Evolutionary conservation across 768 basidiomycete species (phyloP).

Genomic region (Gymnopilus dilepis): DNA sequence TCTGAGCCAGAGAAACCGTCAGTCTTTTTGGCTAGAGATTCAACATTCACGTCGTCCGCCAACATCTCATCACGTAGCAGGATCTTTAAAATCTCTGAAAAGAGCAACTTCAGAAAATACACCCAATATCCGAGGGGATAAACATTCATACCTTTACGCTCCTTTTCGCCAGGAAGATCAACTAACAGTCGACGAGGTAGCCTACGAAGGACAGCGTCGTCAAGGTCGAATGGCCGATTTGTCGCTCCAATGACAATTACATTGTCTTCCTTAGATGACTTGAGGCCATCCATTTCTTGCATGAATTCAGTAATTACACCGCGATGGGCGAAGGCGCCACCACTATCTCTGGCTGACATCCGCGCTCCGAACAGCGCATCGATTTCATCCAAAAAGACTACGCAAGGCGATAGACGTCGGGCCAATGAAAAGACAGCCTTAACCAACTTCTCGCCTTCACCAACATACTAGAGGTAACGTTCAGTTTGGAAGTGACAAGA

Average conservation of each 20-base stretch:
- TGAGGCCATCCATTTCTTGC: constrained; percentile 96
- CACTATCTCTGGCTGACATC: constrained; percentile 74
- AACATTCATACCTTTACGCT: constrained; percentile 75
- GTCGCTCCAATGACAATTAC: constrained; percentile 95
- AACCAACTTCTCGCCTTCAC: constrained; percentile 90
- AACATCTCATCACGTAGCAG: constrained; percentile 82
- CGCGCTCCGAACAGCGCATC: constrained; percentile 93
- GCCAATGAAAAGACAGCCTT: constrained; percentile 89
- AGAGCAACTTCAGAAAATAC: constrained; percentile 3
- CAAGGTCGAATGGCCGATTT: constrained; percentile 88
- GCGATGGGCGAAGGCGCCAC: constrained; percentile 82
- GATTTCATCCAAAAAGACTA: constrained; percentile 94
- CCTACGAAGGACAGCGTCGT: constrained; percentile 90
- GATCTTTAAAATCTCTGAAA: constrained; percentile 84
- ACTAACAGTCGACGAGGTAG: constrained; percentile 86
- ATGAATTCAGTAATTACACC: constrained; percentile 92
- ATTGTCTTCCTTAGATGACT: constrained; percentile 75
- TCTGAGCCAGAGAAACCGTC: constrained; percentile 94
- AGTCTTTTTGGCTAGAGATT: constrained; percentile 68
- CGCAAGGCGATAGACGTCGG: constrained; percentile 84
- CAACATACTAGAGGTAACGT: constrained; percentile 65
- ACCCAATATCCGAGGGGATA: not conserved
- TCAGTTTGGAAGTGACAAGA: not conserved
- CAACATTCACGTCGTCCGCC: constrained; percentile 65
- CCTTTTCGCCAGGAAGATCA: constrained; percentile 86